Evolutionary conservation across 352 stramenopile genomes (phyloP).

Genomic region (Phytophthora vignae): DNA sequence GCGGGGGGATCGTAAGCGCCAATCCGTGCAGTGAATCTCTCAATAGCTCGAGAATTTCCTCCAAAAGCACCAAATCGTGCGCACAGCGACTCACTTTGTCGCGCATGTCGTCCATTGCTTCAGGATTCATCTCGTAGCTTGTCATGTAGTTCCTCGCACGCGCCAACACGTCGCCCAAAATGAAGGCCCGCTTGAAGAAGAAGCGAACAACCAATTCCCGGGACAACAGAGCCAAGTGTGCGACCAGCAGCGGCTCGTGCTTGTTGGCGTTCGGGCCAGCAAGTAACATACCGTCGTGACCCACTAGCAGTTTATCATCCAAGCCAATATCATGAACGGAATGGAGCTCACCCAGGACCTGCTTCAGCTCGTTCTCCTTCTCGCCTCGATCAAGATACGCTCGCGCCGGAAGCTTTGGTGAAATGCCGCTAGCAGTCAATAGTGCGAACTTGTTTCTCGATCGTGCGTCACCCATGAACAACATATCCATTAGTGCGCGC

Average conservation of each 20-base stretch:
- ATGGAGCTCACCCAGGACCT: slow-evolving; percentile 94
- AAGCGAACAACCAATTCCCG: slow-evolving; percentile 95
- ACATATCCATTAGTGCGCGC: slow-evolving; percentile 92
- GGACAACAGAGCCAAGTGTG: slow-evolving; percentile 93
- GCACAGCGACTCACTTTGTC: slow-evolving; percentile 92
- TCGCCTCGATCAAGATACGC: slow-evolving; percentile 97
- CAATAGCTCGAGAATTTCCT: slow-evolving; percentile 97
- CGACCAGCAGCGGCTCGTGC: slow-evolving; percentile 94
- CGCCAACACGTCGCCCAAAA: slow-evolving; percentile 96
- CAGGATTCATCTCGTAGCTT: slow-evolving; percentile 92
- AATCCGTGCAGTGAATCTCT: slow-evolving; percentile 94
- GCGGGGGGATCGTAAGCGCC: slow-evolving; percentile 72
- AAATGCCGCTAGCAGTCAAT: slow-evolving; percentile 97
- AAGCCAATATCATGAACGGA: slow-evolving; percentile 96
- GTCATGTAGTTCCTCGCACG: slow-evolving; percentile 93
- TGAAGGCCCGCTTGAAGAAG: slow-evolving; percentile 97
- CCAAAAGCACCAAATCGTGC: slow-evolving; percentile 95
- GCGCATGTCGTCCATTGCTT: slow-evolving; percentile 89
- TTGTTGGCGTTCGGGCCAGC: slow-evolving; percentile 92
- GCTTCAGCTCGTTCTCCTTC: slow-evolving; percentile 98
- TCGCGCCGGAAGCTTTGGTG: slow-evolving; percentile 93
- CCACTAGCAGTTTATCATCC: slow-evolving; percentile 96
- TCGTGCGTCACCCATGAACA: slow-evolving; percentile 95
- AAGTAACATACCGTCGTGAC: slow-evolving; percentile 93
- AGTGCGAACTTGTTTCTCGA: slow-evolving; percentile 98